Base-by-base conservation (phyloP, 371 early-diverging fungal species). In the Mortierella sp. region DNA sequence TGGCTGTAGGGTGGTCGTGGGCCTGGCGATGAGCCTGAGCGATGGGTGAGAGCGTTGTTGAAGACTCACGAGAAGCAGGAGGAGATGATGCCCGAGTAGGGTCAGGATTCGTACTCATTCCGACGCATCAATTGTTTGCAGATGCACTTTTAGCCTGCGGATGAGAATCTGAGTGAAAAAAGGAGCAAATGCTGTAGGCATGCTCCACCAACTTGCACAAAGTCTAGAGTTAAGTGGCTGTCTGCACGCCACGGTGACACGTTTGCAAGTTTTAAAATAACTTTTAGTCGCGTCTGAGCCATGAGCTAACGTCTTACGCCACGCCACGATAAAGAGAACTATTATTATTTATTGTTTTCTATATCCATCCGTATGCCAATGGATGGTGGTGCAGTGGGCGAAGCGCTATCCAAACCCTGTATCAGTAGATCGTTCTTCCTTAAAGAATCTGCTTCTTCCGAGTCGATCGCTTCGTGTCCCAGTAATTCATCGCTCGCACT, bases 61-160 rank as follows among this genome's bases (percentile, higher is more conserved):
- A 29, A 10, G 64, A 56, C 13, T 57, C 54, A 35, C 28, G 32
- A 17, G 62, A 34, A 35, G 61, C 15, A 57, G 73, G 34, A 54
- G 80, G 59, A 64, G 70, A 60, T 15, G 74, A 28, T 62, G 80
- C 69, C 80, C 75, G 63, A 29, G 67, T 43, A 31, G 70, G 80
- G 75, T 70, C 74, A 62, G 74, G 75, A 47, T 65, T 64, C n/a
- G 70, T 62, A 53, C 42, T 68, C 78, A 78, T 78, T 64, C 64
- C 78, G 72, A 66, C 10, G 57, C 78, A 78, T 72, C 59, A 62
- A 71, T 37, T 35, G 49, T 22, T 47, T 51, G 45, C 51, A 49
- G 9, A 49, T 28, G 65, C 26, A 29, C 23, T 45, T 47, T 4
- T 13, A 22, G 23, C 22, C 31, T 34, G 37, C 9, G 37, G 31